Conservation (phyloP, 2,329 filamentous ascomycete species). For the Penicillium nordicum region DNA sequence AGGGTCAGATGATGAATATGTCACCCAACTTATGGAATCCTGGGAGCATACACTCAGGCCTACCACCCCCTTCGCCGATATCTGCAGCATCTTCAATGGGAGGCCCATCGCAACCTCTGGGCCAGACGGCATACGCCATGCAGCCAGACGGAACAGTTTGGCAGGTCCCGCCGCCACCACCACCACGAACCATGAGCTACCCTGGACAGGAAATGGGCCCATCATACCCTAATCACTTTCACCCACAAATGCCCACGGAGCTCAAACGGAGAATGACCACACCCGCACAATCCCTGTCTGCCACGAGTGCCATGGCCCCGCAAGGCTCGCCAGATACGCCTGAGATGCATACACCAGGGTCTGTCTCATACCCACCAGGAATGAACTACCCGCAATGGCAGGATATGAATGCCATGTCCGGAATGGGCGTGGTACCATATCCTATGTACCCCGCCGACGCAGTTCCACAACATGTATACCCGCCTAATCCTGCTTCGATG, state of each 20-base stretch:
- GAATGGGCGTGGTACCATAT: constrained; percentile 34
- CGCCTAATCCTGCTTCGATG: constrained; percentile 30
- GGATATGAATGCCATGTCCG: constrained; percentile 28
- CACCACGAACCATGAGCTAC: constrained; percentile 35
- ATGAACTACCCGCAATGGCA: constrained; percentile 33
- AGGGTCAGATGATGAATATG: constrained; percentile 35
- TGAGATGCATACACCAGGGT: constrained; percentile 28
- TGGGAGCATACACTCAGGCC: constrained; percentile 25
- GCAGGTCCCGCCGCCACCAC: constrained; percentile 28
- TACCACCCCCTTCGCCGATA: constrained; percentile 29
- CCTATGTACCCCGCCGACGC: constrained; percentile 31
- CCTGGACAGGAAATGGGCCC: constrained; percentile 32
- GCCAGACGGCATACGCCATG: constrained; percentile 30
- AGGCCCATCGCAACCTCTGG: constrained; percentile 32
- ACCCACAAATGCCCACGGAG: constrained; percentile 30
- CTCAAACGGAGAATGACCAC: constrained; percentile 39
- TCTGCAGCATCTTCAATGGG: constrained; percentile 31
- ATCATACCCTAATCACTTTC: constrained; percentile 29
- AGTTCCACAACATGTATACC: constrained; percentile 25
- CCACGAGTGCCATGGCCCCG: constrained; percentile 16
- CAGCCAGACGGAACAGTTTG: constrained; percentile 38
- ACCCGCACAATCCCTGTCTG: constrained; percentile 28
- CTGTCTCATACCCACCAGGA: constrained; percentile 31
- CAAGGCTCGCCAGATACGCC: constrained; percentile 25
- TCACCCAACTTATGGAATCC: constrained; percentile 33